Conservation (phyloP, 2,329 filamentous ascomycete species). For the Paecilomyces sp. region DNA sequence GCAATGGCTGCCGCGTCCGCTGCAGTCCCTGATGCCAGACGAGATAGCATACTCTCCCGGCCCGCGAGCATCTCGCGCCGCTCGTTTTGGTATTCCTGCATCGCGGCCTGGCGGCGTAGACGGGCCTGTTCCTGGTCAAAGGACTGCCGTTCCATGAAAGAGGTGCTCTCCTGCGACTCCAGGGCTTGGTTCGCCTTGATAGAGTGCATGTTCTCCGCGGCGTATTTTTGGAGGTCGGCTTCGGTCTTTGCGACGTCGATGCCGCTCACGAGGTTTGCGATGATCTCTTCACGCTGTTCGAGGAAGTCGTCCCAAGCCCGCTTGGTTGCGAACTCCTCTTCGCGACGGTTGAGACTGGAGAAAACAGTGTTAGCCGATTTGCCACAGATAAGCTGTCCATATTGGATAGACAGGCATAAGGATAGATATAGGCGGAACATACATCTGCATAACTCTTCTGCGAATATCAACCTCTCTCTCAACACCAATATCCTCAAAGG, state of each 20-base stretch:
- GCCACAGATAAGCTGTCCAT: too few species aligned
- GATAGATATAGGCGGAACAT: conserved; percentile 12
- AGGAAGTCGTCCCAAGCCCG: conserved; percentile 89
- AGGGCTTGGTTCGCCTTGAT: conserved; percentile 46
- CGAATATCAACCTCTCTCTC: conserved; percentile 93
- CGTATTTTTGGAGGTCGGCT: conserved; percentile 58
- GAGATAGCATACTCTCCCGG: conserved; percentile 62
- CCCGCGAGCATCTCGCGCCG: conserved; percentile 56
- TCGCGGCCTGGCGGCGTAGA: conserved; percentile 55
- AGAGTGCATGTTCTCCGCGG: conserved; percentile 60
- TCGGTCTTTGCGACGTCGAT: conserved; percentile 60
- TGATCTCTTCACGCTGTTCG: conserved; percentile 82
- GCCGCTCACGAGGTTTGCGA: conserved; percentile 76
- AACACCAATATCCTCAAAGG: conserved; percentile 79
- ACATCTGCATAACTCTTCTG: conserved; percentile 61
- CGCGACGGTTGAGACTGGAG: conserved; percentile 71
- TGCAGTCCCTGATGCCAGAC: conserved; percentile 55
- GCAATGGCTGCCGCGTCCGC: conserved; percentile 52
- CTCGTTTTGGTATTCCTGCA: conserved; percentile 65
- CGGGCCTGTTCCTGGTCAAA: conserved; percentile 62
- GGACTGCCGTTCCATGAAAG: conserved; percentile 40
- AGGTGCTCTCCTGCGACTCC: conserved; percentile 41
- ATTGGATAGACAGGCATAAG: neutral
- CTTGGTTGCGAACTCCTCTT: conserved; percentile 85
- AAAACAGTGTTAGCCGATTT: neutral